Base-by-base conservation (phyloP, 2,329 filamentous ascomycete genomes). In the Talaromyces albobiverticillius region DNA sequence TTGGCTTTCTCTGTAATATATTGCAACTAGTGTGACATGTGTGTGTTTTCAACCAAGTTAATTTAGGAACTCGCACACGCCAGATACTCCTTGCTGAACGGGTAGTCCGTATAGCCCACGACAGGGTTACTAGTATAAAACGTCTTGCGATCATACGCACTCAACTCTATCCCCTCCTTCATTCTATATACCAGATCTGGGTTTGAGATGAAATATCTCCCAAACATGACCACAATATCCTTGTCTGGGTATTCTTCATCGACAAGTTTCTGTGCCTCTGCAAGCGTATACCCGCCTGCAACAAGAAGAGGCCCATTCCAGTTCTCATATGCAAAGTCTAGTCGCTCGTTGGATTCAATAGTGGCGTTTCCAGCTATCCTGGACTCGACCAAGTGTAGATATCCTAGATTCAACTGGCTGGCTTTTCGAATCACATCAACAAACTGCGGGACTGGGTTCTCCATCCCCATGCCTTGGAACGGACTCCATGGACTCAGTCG, bases 381-480 rank as follows among this genome's bases (percentile, higher is more conserved):
- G 3, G 53, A 46, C 25, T 55, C 47, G 29, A 51, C n/a, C 14
- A 55, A 26, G 18, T 51, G 46, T 5, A 55, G 25, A 43, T 55
- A 55, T n/a, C 46, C 53, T 16, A 55, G 23, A 2, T 45, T 25
- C 2, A 48, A 36, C 16, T 16, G 13, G n/a, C 46, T 50, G 6
- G 42, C 36, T 7, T 51, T 45, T 3, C 16, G n/a, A 40, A 55
- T 50, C 13, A 55, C 10, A 25, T 55, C 38, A n/a, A 18, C 22
- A 22, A 55, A 55, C 16, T 55, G 53, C 18, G 53, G 53, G 16
- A 54, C 34, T 4, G 51, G 45, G 5, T 54, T 20, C 29, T 54
- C 20, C 51, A 54, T 54, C 14, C 72, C 71, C 84, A 88, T 71
- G 9, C 60, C 68, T 48, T 71, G 66, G 54, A 64, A 71, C 3